These are phyloP conservation scores for Globisporangium cystogenes DNA, from an alignment of 352 stramenopile species.

Conservation along the genomic window DNA sequence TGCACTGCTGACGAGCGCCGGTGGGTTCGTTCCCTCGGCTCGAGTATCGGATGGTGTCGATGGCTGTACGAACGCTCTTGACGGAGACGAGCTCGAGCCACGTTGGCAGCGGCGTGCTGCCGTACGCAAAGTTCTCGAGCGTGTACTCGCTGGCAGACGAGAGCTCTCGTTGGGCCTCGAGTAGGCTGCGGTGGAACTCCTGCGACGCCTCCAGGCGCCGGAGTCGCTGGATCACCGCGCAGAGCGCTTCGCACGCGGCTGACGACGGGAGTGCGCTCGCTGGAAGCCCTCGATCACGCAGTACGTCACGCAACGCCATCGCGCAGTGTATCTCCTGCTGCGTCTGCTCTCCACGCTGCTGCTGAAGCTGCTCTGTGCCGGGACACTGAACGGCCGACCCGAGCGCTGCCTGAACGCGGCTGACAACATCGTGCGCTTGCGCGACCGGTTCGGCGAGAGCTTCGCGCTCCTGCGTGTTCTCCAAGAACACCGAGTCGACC, in stretches of 20 bases:
- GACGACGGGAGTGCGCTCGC: neutral
- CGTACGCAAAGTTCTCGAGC: slow-evolving; percentile 47
- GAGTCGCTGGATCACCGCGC: slow-evolving; percentile 15
- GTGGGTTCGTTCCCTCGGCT: neutral
- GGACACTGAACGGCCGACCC: neutral
- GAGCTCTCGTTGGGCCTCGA: slow-evolving; percentile 17
- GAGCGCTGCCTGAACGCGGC: neutral
- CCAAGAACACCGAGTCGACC: neutral
- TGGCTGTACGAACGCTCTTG: slow-evolving; percentile 8
- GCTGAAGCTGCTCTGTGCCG: neutral
- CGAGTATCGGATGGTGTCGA: slow-evolving; percentile 3
- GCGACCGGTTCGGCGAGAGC: neutral
- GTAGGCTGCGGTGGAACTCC: slow-evolving; percentile 24
- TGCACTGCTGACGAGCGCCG: slow-evolving; percentile 12
- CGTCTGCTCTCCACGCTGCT: neutral
- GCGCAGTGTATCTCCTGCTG: slow-evolving; percentile 5
- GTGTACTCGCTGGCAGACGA: slow-evolving; percentile 20
- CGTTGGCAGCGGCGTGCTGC: slow-evolving; percentile 43
- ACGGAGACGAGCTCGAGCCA: slow-evolving; percentile 30
- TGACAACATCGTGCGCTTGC: neutral
- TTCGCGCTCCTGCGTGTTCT: neutral
- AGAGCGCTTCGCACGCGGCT: neutral
- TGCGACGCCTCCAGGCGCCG: slow-evolving; percentile 27
- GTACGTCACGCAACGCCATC: neutral
- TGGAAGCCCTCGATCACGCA: neutral